phyloP scores from a whole-genome alignment of 225 moss, liverwort and hornwort genomes.

The Bryum argenteum region DNA sequence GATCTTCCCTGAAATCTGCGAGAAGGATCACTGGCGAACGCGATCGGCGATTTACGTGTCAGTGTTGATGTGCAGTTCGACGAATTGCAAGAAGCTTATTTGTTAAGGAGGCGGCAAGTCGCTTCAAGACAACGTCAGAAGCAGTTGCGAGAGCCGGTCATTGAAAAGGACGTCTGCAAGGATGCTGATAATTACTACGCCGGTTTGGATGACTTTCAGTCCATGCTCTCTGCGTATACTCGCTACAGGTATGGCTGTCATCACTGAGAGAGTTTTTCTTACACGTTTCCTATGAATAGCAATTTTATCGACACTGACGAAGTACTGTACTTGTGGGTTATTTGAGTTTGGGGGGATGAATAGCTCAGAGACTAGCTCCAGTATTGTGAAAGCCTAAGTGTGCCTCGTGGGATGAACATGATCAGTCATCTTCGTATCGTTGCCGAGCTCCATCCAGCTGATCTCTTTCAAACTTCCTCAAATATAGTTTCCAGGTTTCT shows the following conservation, averaged over 20 bases:
- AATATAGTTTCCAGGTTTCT: constrained; percentile 81
- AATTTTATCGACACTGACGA: constrained; percentile 8
- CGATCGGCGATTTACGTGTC: constrained; percentile 16
- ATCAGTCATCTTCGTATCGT: constrained; percentile 69
- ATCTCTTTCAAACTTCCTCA: constrained; percentile 68
- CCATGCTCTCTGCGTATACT: constrained; percentile 81
- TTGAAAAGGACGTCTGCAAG: constrained; percentile 37
- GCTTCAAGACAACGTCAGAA: constrained; percentile 48
- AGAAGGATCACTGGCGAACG: not conserved
- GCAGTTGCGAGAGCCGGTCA: constrained; percentile 43
- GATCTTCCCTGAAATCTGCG: constrained; percentile 12
- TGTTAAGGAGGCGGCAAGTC: constrained; percentile 72
- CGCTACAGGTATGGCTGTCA: constrained; percentile 70
- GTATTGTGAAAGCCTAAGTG: constrained; percentile 21
- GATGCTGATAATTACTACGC: constrained; percentile 42
- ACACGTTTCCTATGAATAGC: constrained; percentile 1
- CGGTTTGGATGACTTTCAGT: constrained; percentile 88
- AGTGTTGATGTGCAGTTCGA: constrained; percentile 62
- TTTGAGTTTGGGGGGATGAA: not conserved
- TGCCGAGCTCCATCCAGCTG: constrained; percentile 77
- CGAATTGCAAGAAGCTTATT: constrained; percentile 91
- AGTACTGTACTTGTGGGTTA: not conserved
- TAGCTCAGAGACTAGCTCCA: constrained; percentile 12
- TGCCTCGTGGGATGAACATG: constrained; percentile 24
- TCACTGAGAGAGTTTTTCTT: constrained; percentile 1